Evolutionary conservation across 768 basidiomycete genomes (phyloP).

Genomic region (Leucocoprinus sp.): DNA sequence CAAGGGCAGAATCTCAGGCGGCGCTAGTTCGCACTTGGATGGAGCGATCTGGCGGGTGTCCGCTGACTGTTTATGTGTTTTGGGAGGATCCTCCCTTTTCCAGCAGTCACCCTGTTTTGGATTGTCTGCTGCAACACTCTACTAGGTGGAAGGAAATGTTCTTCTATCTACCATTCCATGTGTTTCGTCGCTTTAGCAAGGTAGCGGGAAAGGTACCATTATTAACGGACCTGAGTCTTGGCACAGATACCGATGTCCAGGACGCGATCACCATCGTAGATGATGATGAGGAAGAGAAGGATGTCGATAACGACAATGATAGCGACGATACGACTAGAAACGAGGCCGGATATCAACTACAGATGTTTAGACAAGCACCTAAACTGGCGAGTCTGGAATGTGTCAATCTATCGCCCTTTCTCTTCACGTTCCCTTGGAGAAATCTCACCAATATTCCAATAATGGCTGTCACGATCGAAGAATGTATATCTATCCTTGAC

Average conservation of each 20-base stretch:
- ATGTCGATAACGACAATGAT: background rate
- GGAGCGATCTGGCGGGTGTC: constrained; percentile 23
- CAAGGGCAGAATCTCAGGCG: constrained; percentile 15
- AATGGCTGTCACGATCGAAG: constrained; percentile 24
- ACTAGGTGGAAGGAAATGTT: constrained; percentile 26
- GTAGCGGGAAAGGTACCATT: constrained; percentile 22
- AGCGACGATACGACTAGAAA: background rate
- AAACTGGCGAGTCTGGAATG: constrained; percentile 24
- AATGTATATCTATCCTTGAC: constrained; percentile 24
- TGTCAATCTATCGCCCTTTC: constrained; percentile 26
- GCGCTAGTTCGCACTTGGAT: constrained; percentile 25
- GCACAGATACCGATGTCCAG: constrained; percentile 21
- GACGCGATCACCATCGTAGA: constrained; percentile 7
- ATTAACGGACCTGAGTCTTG: constrained; percentile 26
- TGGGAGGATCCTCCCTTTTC: constrained; percentile 25
- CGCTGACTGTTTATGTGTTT: constrained; percentile 25
- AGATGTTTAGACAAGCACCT: constrained; percentile 26
- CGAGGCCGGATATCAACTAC: constrained; percentile 8
- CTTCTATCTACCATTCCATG: constrained; percentile 25
- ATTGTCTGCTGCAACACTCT: constrained; percentile 23
- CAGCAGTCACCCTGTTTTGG: constrained; percentile 21
- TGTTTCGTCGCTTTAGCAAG: constrained; percentile 21
- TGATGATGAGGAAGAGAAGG: background rate
- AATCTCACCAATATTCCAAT: constrained; percentile 25
- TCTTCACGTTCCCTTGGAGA: constrained; percentile 26